Base-by-base conservation (phyloP, 2,329 filamentous ascomycete species). In the Dothiorella sarmentorum region DNA sequence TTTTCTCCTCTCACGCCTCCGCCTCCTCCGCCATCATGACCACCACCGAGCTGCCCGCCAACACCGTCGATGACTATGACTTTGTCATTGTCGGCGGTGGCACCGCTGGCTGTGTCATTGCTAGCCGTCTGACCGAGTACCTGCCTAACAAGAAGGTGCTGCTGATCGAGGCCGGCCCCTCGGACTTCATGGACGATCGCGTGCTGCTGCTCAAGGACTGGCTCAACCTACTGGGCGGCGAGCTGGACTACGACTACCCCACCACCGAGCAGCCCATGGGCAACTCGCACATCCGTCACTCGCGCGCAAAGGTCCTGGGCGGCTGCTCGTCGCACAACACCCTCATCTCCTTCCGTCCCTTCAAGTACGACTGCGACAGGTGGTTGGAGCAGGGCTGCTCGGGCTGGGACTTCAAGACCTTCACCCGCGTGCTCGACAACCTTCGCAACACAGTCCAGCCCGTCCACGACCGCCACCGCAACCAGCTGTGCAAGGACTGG, bases 291-390 rank as follows among this genome's bases (percentile, higher is more conserved):
- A 96, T 96, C 77, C 86, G 91, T 64, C 91, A 96, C 78, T 95
- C 91, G 13, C 87, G 91, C 62, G 91, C 91, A 63, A 96, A 96
- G 80, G 91, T 96, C 37, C 83, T 96, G 27, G 91, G 91, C 65
- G 91, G 91, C 65, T 96, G 91, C 81, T 95, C 91, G 43, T 93
- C 89, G 61, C 91, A 96, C 82, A 96, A 96, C 77, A 96, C 91
- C 18, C 81, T 96, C 67, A 96, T 96, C 74, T 94, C 89, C 17
- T 96, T 96, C 83, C 85, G 91, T 24, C 90, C 91, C 7, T 95
- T 96, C 70, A 85, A 91, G 73, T 92, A 95, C 73, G 91, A 96
- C 75, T 84, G 89, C 77, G 82, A 90, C 69, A 82, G 89, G 66
- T 96, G 91, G 91, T 87, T 92, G 68, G 83, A 83, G 29, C 80